phyloP scores from a whole-genome alignment of 1,284 basidiomycete species.

The Sanghuangporus weigelae region DNA sequence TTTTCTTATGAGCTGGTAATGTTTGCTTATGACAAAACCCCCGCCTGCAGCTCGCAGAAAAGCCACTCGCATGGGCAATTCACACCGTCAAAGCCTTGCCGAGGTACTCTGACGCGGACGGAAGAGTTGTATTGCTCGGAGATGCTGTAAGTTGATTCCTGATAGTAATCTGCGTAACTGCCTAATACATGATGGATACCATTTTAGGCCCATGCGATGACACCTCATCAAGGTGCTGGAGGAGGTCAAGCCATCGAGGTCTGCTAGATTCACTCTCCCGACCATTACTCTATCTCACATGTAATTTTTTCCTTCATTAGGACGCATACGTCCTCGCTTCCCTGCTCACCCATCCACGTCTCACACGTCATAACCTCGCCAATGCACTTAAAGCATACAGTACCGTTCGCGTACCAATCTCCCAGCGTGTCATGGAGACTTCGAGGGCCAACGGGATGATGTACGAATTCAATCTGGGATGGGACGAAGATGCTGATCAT shows the following conservation, averaged over 20 bases:
- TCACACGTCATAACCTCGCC: slow-evolving; percentile 29
- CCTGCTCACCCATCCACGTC: slow-evolving; percentile 37
- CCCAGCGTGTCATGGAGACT: slow-evolving; percentile 13
- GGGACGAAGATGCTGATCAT: neutral
- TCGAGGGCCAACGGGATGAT: slow-evolving; percentile 18
- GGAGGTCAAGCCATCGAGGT: slow-evolving; percentile 55
- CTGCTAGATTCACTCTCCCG: slow-evolving; percentile 4
- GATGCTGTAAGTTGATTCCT: slow-evolving; percentile 36
- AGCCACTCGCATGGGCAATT: slow-evolving; percentile 41
- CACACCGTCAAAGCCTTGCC: slow-evolving; percentile 38
- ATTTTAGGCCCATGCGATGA: slow-evolving; percentile 46
- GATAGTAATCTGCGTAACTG: neutral
- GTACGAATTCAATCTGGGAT: slow-evolving; percentile 21
- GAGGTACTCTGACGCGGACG: slow-evolving; percentile 29
- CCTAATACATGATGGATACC: neutral
- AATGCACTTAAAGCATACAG: slow-evolving; percentile 18
- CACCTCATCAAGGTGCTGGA: slow-evolving; percentile 50
- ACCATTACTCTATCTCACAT: neutral
- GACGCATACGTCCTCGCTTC: slow-evolving; percentile 37
- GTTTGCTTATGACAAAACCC: too few species aligned
- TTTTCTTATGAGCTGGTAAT: neutral
- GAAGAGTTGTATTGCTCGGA: slow-evolving; percentile 42
- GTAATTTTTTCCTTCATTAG: slow-evolving; percentile 19
- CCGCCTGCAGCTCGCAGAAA: slow-evolving; percentile 12
- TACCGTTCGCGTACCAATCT: slow-evolving; percentile 17